These are phyloP conservation scores for Suillus occidentalis DNA, from an alignment of 768 basidiomycete species.

Conservation along the genomic window DNA sequence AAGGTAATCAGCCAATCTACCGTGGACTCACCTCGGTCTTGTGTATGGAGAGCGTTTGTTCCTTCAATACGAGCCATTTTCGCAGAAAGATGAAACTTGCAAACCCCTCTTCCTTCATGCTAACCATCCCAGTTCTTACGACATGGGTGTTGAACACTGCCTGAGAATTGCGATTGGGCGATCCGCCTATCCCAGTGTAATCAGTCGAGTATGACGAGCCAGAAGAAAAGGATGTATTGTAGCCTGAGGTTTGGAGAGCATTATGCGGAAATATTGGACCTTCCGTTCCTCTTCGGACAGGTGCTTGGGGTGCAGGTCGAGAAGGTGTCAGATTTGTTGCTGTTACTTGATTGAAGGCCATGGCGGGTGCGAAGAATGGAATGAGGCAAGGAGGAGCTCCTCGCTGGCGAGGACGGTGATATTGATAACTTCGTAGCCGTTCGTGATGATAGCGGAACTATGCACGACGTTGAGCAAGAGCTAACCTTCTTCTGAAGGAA, in stretches of 20 bases:
- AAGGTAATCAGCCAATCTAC: neutral
- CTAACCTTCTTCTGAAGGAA: neutral
- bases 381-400: constrained; percentile 4
- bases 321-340: constrained; percentile 70
- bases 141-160: constrained; percentile 40
- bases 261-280: constrained; percentile 30
- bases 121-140: constrained; percentile 71
- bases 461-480: neutral
- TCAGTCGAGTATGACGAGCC: constrained; percentile 61
- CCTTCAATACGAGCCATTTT: constrained; percentile 87
- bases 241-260: constrained; percentile 53
- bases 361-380: constrained; percentile 26
- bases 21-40: constrained; percentile 79
- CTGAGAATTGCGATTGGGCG: constrained; percentile 57
- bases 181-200: constrained; percentile 83
- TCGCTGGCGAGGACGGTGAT: constrained; percentile 10
- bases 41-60: constrained; percentile 75
- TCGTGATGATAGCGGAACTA: constrained; percentile 2
- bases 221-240: constrained; percentile 57
- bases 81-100: constrained; percentile 90
- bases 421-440: neutral
- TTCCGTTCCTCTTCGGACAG: constrained; percentile 49
- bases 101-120: constrained; percentile 92
- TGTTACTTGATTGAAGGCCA: constrained; percentile 52
- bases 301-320: constrained; percentile 75